Base-by-base conservation (phyloP, 192 early-diverging fungal genomes). In the Ambispora gerdemannii region DNA sequence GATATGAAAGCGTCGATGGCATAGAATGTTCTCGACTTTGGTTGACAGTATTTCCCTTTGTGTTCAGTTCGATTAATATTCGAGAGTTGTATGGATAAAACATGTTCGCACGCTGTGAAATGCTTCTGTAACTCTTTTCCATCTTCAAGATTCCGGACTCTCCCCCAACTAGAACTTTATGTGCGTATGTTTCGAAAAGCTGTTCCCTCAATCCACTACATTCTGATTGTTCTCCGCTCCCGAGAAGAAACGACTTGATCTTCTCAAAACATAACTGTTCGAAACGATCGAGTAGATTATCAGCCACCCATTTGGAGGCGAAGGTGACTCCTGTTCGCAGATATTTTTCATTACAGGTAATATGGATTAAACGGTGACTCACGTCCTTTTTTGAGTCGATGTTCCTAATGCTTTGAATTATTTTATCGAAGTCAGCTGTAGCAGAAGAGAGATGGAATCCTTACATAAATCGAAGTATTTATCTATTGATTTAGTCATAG, bases 1-100 rank as follows among this genome's bases (percentile, higher is more conserved):
- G 25, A 63, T 63, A 63, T 38, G 35, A 63, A 63, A 43, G 34
- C 33, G 47, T 63, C 62, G 24, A 63, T 63, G 33, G 62, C 62
- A 43, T 24, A 63, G n/a, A 63, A 63, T 35, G 33, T 36, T 63
- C 47, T 63, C 25, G 62, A 63, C 30, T 35, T 63, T 47, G 38
- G 62, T 63, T 63, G 62, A 22, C 62, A 63, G 30, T 63, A 63
- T 63, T 63, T 63, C 62, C 24, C 62, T 63, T 63, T 25, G 38
- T 63, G 62, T 63, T 63, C 35, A 43, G 24, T 63, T 35, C 38
- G 35, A 43, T 43, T 38, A 63, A 63, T 63, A 47, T 38, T 25
- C 35, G 33, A 30, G 20, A 61, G 59, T 61, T 61, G 59, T 61
- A 10, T 61, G 28, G 34, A 61, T 61, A 61, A 61, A 61, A 61